Evolutionary conservation across 257 asterid species (phyloP).

Genomic region (Gynochthodes officinalis): DNA sequence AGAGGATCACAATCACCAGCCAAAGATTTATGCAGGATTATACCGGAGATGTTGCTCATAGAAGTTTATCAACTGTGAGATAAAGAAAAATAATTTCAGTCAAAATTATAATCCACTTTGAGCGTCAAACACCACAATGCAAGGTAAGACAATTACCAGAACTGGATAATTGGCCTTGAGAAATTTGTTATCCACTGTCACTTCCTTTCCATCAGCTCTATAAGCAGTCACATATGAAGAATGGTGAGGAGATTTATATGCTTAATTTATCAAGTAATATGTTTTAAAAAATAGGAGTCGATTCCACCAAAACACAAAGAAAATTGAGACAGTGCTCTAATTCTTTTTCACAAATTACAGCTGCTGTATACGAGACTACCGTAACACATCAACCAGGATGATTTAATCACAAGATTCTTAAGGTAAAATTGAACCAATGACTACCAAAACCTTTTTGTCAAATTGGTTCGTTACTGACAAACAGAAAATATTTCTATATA

Average conservation of each 20-base stretch:
- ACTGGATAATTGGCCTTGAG: constrained; percentile 81
- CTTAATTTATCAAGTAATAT: not conserved
- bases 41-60: constrained; percentile 83
- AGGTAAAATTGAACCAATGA: not conserved
- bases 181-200: constrained; percentile 79
- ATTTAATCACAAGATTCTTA: not conserved
- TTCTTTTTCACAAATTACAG: too few relatives aligned
- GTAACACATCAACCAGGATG: not conserved
- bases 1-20: constrained; percentile 17
- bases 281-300: too few relatives aligned
- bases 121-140: not conserved
- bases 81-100: constrained; percentile 6
- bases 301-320: too few relatives aligned
- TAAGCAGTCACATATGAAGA: constrained; percentile 21
- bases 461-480: not conserved
- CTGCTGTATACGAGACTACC: too few relatives aligned
- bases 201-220: constrained; percentile 85
- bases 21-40: constrained; percentile 32
- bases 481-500: not conserved
- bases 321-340: too few relatives aligned
- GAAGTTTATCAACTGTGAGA: constrained; percentile 73
- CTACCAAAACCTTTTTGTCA: not conserved
- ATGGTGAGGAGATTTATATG: not conserved
- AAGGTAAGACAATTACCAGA: constrained; percentile 43
- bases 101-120: not conserved